Percentiles rank a stretch among this genome's conserved stretches.
Conservation (phyloP, 2,329 filamentous ascomycete species). For the Colletotrichum tofieldiae region DNA sequence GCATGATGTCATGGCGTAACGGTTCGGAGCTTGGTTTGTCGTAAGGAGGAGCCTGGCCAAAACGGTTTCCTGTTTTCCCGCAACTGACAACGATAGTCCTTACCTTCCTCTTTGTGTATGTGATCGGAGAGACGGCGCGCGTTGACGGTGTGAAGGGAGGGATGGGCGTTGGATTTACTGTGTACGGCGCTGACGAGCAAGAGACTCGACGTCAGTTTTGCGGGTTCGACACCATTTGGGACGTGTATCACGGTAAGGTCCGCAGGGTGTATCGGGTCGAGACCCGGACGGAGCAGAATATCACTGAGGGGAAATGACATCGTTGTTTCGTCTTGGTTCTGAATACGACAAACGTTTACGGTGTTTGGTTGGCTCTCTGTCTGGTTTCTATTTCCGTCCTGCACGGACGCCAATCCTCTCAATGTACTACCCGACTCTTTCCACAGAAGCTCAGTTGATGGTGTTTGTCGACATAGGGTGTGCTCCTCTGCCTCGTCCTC, state of each 20-base stretch:
- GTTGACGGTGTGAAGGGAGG: background rate
- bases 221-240: constrained; percentile 6
- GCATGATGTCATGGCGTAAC: constrained; percentile 36
- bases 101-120: background rate
- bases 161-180: constrained; percentile 18
- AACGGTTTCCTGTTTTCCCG: constrained; percentile 11
- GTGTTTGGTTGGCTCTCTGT: background rate
- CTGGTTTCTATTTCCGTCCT: background rate
- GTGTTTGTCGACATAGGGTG: background rate
- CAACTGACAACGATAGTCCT: background rate
- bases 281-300: background rate
- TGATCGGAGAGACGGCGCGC: background rate
- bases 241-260: background rate
- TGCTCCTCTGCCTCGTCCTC: background rate
- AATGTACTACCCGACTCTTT: background rate
- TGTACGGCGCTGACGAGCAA: constrained; percentile 9
- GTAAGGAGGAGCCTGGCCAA: constrained; percentile 5
- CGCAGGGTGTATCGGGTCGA: background rate
- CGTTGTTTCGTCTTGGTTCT: background rate
- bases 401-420: background rate
- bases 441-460: too few relatives aligned
- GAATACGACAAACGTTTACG: background rate
- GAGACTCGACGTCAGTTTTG: constrained; percentile 28
- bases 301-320: constrained; percentile 11
- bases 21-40: background rate